Base-by-base conservation (phyloP, 306 rosid species). In the Quercus gilva region DNA sequence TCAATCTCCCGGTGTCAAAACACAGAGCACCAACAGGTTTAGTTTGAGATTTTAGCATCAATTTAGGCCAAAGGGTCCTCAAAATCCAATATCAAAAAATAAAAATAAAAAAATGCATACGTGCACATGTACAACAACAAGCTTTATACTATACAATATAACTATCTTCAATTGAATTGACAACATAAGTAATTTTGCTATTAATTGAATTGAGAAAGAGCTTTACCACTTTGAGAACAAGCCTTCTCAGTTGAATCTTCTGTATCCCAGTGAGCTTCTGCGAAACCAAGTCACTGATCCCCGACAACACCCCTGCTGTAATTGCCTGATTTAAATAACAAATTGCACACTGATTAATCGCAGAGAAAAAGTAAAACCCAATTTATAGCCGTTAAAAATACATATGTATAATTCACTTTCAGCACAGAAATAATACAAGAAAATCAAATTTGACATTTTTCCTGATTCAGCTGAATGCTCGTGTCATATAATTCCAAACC, bases 231-330 rank as follows among this genome's bases (percentile, higher is more conserved):
- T 92, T 95, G 83, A 92, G 92, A 83, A 91, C 76, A 74, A 95
- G 83, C 26, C 99, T 88, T 76, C 78, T 88, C 60, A 91, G 17
- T 76, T 93, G 96, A 84, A 95, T 86, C 71, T 90, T 95, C 78
- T 90, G 96, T 74, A 91, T 91, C 20, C 98, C 98, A 18, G 92
- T 90, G 65, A 95, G 97, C 89, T 91, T 95, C 94, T 95, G 98
- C 72, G 99, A 91, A 60, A 89, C 94, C 20, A 90, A 11, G 43
- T 95, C 99, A 43, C 94, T 92, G 77, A 93, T 85, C 59, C 80
- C 99, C 23, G 95, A 89, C 80, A 95, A 81, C 68, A 90, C 91
- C 74, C 91, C 99, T 0, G 99, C 92, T 10, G 97, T 92, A 80
- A 94, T 91, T 51, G 86, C 89, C 99, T 94, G 79, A 60, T 67